Percentiles rank a stretch among this genome's conserved stretches.
These are phyloP conservation scores for Penicillium steckii DNA, from an alignment of 495 filamentous ascomycete genomes.

Conservation along the genomic window DNA sequence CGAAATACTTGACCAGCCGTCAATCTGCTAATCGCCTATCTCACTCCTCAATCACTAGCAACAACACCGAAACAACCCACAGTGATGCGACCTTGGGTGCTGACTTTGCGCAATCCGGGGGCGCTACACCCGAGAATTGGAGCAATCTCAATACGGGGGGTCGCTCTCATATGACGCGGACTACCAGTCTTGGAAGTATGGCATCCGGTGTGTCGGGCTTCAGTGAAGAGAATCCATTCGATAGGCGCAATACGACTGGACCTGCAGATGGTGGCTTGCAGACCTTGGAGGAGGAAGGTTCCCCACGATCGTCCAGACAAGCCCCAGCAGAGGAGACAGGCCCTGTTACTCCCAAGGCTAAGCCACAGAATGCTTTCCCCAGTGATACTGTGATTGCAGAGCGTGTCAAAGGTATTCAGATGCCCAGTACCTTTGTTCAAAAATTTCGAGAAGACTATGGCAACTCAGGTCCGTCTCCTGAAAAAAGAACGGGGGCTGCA, in stretches of 20 bases:
- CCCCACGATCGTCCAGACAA: slow-evolving; percentile 35
- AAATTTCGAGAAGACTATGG: slow-evolving; percentile 68
- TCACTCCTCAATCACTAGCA: slow-evolving; percentile 68
- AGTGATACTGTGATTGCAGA: slow-evolving; percentile 88
- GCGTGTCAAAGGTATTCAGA: slow-evolving; percentile 82
- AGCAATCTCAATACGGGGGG: slow-evolving; percentile 37
- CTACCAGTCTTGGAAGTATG: slow-evolving; percentile 90
- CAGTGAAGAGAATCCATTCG: slow-evolving; percentile 56
- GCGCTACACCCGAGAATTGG: slow-evolving; percentile 64
- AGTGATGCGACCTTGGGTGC: slow-evolving; percentile 75
- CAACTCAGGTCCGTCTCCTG: slow-evolving; percentile 54
- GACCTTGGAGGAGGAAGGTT: slow-evolving; percentile 60
- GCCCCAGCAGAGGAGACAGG: slow-evolving; percentile 28
- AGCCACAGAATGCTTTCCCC: slow-evolving; percentile 51
- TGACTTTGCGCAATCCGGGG: slow-evolving; percentile 85
- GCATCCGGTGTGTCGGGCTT: slow-evolving; percentile 85
- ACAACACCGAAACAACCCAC: slow-evolving; percentile 54
- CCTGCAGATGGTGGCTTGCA: slow-evolving; percentile 54
- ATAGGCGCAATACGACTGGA: slow-evolving; percentile 36
- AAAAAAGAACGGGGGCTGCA: slow-evolving; percentile 48
- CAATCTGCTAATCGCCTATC: slow-evolving; percentile 78
- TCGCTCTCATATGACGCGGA: slow-evolving; percentile 64
- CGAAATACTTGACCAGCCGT: slow-evolving; percentile 71
- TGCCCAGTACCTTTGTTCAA: slow-evolving; percentile 83
- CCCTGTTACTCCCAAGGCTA: slow-evolving; percentile 50